Evolutionary conservation across 306 rosid genomes (phyloP).

Genomic region (Purshia tridentata): DNA sequence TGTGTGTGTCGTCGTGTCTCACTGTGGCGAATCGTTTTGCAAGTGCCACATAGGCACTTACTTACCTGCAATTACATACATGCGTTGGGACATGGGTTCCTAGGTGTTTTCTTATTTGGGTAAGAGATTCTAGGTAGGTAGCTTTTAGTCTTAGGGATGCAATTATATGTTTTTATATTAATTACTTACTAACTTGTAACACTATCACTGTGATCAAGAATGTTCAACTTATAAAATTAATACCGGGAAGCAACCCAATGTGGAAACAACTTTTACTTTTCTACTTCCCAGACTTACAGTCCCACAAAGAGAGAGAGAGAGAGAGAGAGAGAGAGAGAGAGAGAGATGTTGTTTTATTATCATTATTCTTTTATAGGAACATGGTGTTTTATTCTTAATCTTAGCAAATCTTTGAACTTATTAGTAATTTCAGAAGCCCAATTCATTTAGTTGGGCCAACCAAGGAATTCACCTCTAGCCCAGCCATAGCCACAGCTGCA

Average conservation of each 20-base stretch:
- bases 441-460: background rate
- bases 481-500: background rate
- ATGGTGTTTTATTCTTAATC: no score
- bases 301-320: background rate
- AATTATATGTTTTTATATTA: background rate
- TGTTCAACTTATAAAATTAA: conserved; percentile 10
- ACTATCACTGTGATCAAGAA: conserved; percentile 8
- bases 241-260: conserved; percentile 11
- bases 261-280: conserved; percentile 3
- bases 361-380: no score
- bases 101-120: conserved; percentile 15
- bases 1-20: conserved; percentile 21
- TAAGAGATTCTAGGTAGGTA: conserved; percentile 23
- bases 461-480: background rate
- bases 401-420: no score
- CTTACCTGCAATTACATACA: background rate
- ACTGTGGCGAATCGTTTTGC: conserved; percentile 40
- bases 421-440: background rate
- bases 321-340: background rate
- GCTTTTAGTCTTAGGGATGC: conserved; percentile 12
- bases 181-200: background rate
- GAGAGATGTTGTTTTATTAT: background rate
- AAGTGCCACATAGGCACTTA: background rate
- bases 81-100: conserved; percentile 18
- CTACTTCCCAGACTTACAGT: conserved; percentile 7